Conservation (phyloP, 176 grass and related monocot genomes). For the Aegilops umbellulata region DNA sequence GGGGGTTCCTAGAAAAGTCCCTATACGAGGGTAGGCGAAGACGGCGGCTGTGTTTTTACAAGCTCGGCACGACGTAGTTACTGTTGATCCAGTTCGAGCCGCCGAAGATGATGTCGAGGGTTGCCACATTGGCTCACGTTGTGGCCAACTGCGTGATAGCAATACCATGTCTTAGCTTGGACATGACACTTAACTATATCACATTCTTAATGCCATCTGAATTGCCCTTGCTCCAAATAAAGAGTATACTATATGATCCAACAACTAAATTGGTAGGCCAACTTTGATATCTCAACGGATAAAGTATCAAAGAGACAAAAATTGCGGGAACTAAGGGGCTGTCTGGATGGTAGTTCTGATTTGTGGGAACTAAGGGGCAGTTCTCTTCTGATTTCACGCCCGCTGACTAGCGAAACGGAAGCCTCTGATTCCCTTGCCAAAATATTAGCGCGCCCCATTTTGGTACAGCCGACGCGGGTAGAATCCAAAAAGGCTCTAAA, state of each 20-base stretch:
- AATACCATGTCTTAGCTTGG: neutral
- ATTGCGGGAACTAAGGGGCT: neutral
- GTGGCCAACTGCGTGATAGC: neutral
- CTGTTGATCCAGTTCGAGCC: neutral
- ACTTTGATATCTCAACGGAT: neutral
- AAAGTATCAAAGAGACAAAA: neutral
- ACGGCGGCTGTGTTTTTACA: no score
- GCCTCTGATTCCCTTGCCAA: neutral
- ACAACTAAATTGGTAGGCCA: neutral
- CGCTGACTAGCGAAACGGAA: neutral
- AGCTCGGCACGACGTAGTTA: neutral
- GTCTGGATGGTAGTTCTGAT: neutral
- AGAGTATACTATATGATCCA: neutral
- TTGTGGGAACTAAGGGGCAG: neutral
- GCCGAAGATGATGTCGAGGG: neutral
- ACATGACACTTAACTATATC: neutral
- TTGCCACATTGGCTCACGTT: neutral
- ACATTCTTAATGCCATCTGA: neutral
- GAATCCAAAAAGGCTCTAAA: neutral
- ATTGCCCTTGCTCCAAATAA: neutral
- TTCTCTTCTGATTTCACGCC: neutral
- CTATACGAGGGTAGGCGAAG: neutral
- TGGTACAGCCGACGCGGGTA: no score
- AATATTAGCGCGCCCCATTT: neutral
- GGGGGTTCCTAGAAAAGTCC: neutral